phyloP scores from a whole-genome alignment of 2,329 filamentous ascomycete species.

The Fusarium xyrophilum region DNA sequence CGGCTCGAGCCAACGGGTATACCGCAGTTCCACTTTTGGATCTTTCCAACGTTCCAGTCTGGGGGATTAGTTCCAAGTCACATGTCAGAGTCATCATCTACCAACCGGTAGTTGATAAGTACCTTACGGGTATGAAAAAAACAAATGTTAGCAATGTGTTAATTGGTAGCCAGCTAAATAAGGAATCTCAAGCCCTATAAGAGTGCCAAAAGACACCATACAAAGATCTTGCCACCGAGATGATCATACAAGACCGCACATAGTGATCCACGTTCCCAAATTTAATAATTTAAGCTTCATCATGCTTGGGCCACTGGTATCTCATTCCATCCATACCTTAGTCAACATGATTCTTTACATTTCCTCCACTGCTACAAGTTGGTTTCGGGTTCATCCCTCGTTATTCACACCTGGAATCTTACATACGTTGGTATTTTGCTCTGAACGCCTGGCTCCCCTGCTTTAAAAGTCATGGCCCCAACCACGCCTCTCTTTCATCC shows the following conservation, averaged over 20 bases:
- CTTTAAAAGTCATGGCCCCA: slow-evolving; percentile 16
- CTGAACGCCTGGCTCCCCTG: slow-evolving; percentile 41
- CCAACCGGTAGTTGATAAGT: neutral
- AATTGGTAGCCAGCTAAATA: neutral
- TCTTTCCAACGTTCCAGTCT: slow-evolving; percentile 1
- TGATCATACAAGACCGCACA: neutral
- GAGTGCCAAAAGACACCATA: neutral
- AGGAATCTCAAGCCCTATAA: neutral
- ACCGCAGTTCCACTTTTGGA: slow-evolving; percentile 7
- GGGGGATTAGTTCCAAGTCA: slow-evolving; percentile 31
- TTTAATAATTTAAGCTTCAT: slow-evolving; percentile 1
- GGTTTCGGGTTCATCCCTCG: slow-evolving; percentile 11
- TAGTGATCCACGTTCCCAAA: neutral
- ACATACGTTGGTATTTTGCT: slow-evolving; percentile 43
- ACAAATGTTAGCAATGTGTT: neutral
- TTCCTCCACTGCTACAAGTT: slow-evolving; percentile 15
- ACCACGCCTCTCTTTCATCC: slow-evolving; percentile 12
- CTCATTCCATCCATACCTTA: slow-evolving; percentile 18
- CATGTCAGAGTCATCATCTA: slow-evolving; percentile 15
- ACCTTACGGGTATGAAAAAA: neutral
- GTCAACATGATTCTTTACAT: slow-evolving; percentile 9
- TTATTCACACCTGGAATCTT: slow-evolving; percentile 38
- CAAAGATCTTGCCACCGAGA: neutral
- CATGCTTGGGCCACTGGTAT: slow-evolving; percentile 17
- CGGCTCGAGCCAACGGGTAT: no score